Evolutionary conservation across 441 rosid species (phyloP), one percentile per base, ranked within the genome.

Genomic region (Theobroma grandiflorum): DNA sequence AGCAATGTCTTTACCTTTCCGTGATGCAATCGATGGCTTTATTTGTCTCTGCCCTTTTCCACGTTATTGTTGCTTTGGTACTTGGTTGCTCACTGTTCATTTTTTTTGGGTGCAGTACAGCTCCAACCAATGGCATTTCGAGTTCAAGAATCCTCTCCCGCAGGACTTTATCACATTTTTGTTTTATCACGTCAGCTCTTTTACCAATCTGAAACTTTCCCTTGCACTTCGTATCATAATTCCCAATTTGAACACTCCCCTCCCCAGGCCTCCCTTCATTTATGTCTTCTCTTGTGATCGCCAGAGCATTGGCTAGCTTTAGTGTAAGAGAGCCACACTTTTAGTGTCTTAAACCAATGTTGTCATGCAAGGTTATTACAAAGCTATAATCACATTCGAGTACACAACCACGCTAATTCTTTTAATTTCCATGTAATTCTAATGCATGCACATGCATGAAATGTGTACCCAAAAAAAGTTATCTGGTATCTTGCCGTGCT

Each of bases 1-100:
- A 84, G 86, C 82, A 84, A 84, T 78, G 79, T 85, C 86, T 84
- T 79, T 80, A 77, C 86, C 88, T 86, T 87, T 87, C 86, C 77
- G 55, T 78, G 86, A 81, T 84, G 87, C 84, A 82, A 86, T 86
- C 83, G 81, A 88, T 82, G 83, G 47, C 81, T 82, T 82, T 47
- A 65, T 74, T 81, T 80, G 84, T 84, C 82, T 70, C 71, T 58
- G 40, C 26, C 5, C 63, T 78, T 75, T 33, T 73, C 73, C 80
- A 55, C 59, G 76, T 79, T 72, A 71, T 40, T 38, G 80, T 78
- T 61, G 82, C 86, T 85, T 80, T 72, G 88, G 82, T 82, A 86
- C 88, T 83, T 83, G 79, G 7, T 79, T 68, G 33, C 63, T n/a
- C 22, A 72, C 75, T 77, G 43, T 78, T 78, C 72, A 18, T 67